Conservation (phyloP, 345 rosid genomes). For the Pugionium dolabratum region DNA sequence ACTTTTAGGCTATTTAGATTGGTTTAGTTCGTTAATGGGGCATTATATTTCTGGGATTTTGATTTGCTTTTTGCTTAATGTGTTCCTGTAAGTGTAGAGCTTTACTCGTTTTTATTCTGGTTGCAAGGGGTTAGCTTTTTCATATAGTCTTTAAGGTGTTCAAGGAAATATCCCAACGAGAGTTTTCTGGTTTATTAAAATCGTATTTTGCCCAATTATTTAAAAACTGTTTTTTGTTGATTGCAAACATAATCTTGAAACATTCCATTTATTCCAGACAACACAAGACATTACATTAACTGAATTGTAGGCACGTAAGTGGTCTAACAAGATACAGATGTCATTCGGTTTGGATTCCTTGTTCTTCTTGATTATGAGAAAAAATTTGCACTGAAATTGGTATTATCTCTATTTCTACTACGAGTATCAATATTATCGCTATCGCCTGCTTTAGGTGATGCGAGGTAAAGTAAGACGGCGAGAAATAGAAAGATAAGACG, state of each 20-base stretch:
- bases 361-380: constrained; percentile 38
- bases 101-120: background rate
- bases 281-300: background rate
- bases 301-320: background rate
- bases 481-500: constrained; percentile 37
- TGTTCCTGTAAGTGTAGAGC: background rate
- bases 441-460: constrained; percentile 27
- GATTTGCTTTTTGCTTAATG: background rate
- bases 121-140: background rate
- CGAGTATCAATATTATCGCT: background rate
- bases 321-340: background rate
- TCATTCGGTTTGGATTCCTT: constrained; percentile 29
- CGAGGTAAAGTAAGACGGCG: constrained; percentile 21
- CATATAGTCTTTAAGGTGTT: constrained; percentile 15
- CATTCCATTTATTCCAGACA: background rate
- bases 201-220: background rate
- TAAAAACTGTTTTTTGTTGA: background rate
- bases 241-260: background rate
- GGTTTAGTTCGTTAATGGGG: background rate
- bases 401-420: constrained; percentile 26
- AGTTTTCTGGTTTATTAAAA: constrained; percentile 12
- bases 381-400: constrained; percentile 41
- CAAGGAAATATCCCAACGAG: constrained; percentile 17
- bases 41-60: background rate
- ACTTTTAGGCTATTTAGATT: background rate